Percentiles rank a stretch among this genome's conserved stretches.
Evolutionary conservation across 768 basidiomycete genomes (phyloP).

Genomic region (Tricholoma matsutake): DNA sequence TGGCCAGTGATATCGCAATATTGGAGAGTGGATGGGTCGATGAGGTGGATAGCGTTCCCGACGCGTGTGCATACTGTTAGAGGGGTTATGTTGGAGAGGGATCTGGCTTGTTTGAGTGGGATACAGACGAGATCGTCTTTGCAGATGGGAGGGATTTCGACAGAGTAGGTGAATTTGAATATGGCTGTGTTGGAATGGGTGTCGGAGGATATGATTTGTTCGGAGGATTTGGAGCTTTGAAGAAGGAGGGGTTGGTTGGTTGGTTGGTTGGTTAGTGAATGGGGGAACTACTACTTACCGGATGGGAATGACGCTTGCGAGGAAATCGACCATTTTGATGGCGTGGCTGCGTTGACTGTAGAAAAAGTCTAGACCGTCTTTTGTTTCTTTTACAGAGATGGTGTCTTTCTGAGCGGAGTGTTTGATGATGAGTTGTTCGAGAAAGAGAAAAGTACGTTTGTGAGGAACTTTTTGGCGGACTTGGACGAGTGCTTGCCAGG

Average conservation of each 20-base stretch:
- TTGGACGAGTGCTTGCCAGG: constrained; percentile 97
- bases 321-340: constrained; percentile 95
- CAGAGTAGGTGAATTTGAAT: constrained; percentile 96
- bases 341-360: constrained; percentile 89
- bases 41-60: constrained; percentile 85
- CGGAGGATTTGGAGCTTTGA: constrained; percentile 82
- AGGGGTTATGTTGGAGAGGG: constrained; percentile 84
- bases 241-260: not conserved
- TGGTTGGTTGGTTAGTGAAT: constrained; percentile 1
- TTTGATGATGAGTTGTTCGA: constrained; percentile 96
- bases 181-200: constrained; percentile 91
- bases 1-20: constrained; percentile 73
- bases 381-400: constrained; percentile 86
- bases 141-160: constrained; percentile 95
- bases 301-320: constrained; percentile 82
- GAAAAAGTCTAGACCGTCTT: constrained; percentile 96
- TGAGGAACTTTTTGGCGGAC: constrained; percentile 99
- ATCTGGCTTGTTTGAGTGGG: constrained; percentile 76
- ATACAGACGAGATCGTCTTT: constrained; percentile 97
- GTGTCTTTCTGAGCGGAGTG: constrained; percentile 97
- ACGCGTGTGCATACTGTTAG: constrained; percentile 88
- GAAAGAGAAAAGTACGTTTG: constrained; percentile 95
- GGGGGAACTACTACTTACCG: constrained; percentile 48
- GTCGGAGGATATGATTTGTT: constrained; percentile 91
- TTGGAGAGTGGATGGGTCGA: constrained; percentile 88